Evolutionary conservation across 2,329 filamentous ascomycete genomes (phyloP), one percentile per base, ranked within the genome.

Genomic region (Alternaria metachromatica): DNA sequence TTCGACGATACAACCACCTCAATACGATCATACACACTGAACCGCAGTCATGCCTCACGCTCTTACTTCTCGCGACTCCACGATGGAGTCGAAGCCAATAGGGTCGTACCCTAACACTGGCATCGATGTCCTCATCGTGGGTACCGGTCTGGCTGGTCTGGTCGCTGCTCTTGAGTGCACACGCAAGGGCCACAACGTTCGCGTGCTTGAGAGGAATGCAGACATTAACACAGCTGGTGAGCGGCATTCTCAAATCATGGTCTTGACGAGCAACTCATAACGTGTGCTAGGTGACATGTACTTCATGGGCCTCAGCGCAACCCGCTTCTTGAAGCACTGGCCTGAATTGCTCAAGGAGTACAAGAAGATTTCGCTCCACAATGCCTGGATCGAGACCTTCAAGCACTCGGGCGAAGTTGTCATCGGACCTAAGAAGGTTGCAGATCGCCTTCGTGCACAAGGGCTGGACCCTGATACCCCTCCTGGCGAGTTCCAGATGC

Each of bases 271-370:
- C 23, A 61, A 48, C 64, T 69, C n/a, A 69, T 53, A 15, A 26
- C 15, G 44, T 41, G 15, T 28, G n/a, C 18, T 57, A 85, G 86
- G 86, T 57, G 86, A 88, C 75, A 87, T 87, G 84, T 87, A 86
- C 77, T 87, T 87, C 73, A 87, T 88, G 83, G 85, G 86, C 10
- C 80, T 87, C 21, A 86, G 84, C 50, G 85, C 85, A 21, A 87
- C 84, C 48, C 81, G 80, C 41, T 87, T 87, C 76, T 82, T 87
- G 72, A 84, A 84, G 73, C 84, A 87, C 63, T 87, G 85, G 85
- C 84, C 85, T 10, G 84, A 86, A 57, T 80, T 88, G 72, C 78
- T 80, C 44, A 76, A 80, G 54, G 84, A 87, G 66, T 87, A 85
- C 74, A 81, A 84, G 58, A 68, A 75, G 8, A 87, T 87, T 55